Evolutionary conservation across 805 yeast species (phyloP), one percentile per base, ranked within the genome.

Genomic region (Metschnikowia baotianmanensis): DNA sequence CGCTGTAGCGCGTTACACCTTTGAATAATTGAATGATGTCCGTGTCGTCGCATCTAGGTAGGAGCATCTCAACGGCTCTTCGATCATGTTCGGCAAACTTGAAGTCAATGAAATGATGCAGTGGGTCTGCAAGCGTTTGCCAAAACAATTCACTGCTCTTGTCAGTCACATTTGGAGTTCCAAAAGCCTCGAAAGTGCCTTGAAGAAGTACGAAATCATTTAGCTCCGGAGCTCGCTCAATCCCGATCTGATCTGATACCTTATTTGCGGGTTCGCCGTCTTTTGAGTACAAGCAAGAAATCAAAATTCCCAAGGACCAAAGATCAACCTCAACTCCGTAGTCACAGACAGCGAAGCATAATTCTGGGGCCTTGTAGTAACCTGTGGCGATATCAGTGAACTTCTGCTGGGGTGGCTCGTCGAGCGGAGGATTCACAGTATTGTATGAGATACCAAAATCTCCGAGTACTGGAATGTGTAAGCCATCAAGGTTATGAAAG

Each of bases 351-450:
- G 86, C 85, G 36, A 84, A 72, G 30, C 86, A 64, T 34, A 83
- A 61, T 53, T 86, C 95, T 0, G 95, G 91, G 0, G 93, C 81
- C 45, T 83, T 80, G 61, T 77, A 87, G 24, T 70, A 69, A 1
- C 82, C 80, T 0, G 90, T 82, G 16, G 83, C 72, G 4, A 87
- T 80, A 48, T 78, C 85, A n/a, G 74, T 68, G 42, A 72, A 67
- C 48, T 72, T 65, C 8, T 59, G 53, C 5, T 59, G 56, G 1
- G 51, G 43, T 36, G 75, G 73, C 27, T 86, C 81, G 27, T 58
- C 63, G 11, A 44, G 23, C 2, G 53, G 51, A 6, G 49, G 38
- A 26, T 23, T 32, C 10, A 16, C 30, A 17, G 38, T 19, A 25
- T 64, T 58, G 47, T 65, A 67, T 16, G 65, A 52, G 12, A 80